Percentiles rank a stretch among this genome's conserved stretches.
These are phyloP conservation scores for Dactylellina parvicollis DNA, from an alignment of 2,329 filamentous ascomycete genomes.

Conservation along the genomic window DNA sequence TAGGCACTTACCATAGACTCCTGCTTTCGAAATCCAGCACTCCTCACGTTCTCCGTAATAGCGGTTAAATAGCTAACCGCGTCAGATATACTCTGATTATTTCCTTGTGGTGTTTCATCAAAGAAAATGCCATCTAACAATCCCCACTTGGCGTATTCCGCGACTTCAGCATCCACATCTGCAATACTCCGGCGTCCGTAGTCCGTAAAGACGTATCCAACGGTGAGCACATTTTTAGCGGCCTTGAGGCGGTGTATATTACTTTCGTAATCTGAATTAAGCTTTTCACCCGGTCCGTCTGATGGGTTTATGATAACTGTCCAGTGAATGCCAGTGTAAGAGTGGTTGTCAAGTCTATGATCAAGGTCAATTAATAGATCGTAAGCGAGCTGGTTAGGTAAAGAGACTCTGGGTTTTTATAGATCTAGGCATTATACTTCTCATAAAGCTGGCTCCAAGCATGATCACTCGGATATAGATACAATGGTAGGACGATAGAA, in stretches of 20 bases:
- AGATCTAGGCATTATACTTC: slow-evolving; percentile 3
- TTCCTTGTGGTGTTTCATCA: slow-evolving; percentile 22
- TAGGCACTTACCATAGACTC: slow-evolving; percentile 9
- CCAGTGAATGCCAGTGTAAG: slow-evolving; percentile 30
- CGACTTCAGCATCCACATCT: slow-evolving; percentile 17
- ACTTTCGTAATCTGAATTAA: slow-evolving; percentile 7
- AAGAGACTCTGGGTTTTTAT: too few species aligned
- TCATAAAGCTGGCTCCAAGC: slow-evolving; percentile 23
- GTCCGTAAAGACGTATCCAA: slow-evolving; percentile 31
- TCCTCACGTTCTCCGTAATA: slow-evolving; percentile 20
- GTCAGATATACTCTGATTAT: not conserved
- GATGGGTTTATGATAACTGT: slow-evolving; percentile 32
- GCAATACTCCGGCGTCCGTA: slow-evolving; percentile 23
- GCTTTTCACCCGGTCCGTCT: slow-evolving; percentile 10
- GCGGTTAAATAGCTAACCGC: slow-evolving; percentile 2
- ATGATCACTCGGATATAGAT: slow-evolving; percentile 10
- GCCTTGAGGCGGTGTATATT: slow-evolving; percentile 16
- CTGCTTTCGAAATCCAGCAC: not conserved
- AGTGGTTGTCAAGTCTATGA: slow-evolving; percentile 24
- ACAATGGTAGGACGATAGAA: slow-evolving; percentile 24
- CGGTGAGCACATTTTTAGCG: slow-evolving; percentile 6
- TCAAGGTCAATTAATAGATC: not conserved
- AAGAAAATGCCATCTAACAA: slow-evolving; percentile 32
- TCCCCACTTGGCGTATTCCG: slow-evolving; percentile 17
- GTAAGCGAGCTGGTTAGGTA: not conserved